A percentile compares a stretch with the other conserved stretches of the same genome.
phyloP scores from a whole-genome alignment of 345 rosid species.

The Carallia pectinifolia region DNA sequence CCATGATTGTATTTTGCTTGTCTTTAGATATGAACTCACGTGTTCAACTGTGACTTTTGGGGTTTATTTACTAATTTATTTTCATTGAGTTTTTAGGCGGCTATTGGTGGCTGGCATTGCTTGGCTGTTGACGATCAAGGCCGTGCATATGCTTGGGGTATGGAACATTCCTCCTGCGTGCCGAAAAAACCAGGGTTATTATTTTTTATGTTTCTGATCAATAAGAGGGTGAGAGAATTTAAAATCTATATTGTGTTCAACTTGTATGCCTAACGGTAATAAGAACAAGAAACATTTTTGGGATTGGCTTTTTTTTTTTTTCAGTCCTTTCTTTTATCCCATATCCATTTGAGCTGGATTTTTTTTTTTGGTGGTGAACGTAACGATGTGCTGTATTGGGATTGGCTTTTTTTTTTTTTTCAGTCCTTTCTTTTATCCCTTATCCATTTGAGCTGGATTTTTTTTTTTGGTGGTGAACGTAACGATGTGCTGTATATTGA shows the following conservation, averaged over 20 bases:
- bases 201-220: too few relatives aligned
- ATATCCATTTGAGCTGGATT: too few relatives aligned
- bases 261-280: too few relatives aligned
- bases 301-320: too few relatives aligned
- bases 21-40: not conserved
- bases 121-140: conserved; percentile 99
- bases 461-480: not conserved
- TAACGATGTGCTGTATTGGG: too few relatives aligned
- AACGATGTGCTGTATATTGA: conserved; percentile 8
- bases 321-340: conserved; percentile 1
- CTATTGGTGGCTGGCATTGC: conserved; percentile 99
- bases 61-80: conserved; percentile 14
- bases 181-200: too few relatives aligned
- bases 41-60: not conserved
- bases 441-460: not conserved
- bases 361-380: too few relatives aligned
- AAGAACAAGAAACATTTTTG: too few relatives aligned
- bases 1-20: too few relatives aligned
- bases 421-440: not conserved
- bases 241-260: too few relatives aligned
- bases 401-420: too few relatives aligned
- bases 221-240: too few relatives aligned
- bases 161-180: not conserved
- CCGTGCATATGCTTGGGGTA: conserved; percentile 97
- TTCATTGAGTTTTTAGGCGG: conserved; percentile 50